Evolutionary conservation across 352 stramenopile species (phyloP).

Genomic region (Globisporangium cederbergense): DNA sequence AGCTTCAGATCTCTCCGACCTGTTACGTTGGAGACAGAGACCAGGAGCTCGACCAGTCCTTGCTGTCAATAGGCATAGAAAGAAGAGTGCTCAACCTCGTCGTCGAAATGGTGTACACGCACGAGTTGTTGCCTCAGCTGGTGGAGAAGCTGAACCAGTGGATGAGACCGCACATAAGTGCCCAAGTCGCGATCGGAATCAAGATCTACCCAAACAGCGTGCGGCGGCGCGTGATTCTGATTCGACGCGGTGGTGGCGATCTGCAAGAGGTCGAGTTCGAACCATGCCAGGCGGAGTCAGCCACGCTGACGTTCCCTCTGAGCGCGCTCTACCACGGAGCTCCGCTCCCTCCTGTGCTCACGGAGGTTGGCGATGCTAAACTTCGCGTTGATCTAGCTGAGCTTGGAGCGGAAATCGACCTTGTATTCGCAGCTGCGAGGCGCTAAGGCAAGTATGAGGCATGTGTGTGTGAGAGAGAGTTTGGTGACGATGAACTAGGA

Average conservation of each 20-base stretch:
- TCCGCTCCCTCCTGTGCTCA: neutral
- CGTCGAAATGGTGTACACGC: neutral
- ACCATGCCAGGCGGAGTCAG: neutral
- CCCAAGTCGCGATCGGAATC: neutral
- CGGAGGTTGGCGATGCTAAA: neutral
- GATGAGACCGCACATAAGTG: neutral
- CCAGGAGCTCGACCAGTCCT: neutral
- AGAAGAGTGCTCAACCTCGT: neutral
- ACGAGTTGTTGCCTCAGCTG: neutral
- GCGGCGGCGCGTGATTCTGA: neutral
- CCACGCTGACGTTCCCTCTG: neutral
- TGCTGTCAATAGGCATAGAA: neutral
- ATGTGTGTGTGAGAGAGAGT: neutral
- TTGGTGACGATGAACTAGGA: neutral
- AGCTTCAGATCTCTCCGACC: neutral
- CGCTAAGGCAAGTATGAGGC: neutral
- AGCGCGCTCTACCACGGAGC: neutral
- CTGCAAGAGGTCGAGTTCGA: neutral
- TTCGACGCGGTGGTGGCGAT: neutral
- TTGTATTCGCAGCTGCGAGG: neutral
- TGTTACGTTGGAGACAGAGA: neutral
- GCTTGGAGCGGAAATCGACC: neutral
- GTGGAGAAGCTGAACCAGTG: neutral
- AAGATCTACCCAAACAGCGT: neutral
- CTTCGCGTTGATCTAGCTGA: neutral